phyloP scores from a whole-genome alignment of 177 flowering plant species.

The Vitis hybrid region DNA sequence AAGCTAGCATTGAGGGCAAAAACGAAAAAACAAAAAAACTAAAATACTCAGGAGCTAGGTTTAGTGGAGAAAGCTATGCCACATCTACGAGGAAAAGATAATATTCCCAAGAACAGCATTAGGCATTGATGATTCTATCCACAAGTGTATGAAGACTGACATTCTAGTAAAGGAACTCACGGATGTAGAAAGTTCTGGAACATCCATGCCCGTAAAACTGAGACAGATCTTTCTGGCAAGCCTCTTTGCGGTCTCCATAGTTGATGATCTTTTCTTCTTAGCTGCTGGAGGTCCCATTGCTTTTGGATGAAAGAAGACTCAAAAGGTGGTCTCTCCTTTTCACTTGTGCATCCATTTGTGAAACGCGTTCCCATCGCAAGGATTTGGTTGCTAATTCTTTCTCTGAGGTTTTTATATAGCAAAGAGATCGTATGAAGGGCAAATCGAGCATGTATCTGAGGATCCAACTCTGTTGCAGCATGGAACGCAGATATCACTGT shows the following conservation, averaged over 20 bases:
- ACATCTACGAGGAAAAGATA: too few species aligned
- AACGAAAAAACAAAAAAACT: too few species aligned
- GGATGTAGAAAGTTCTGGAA: conserved; percentile 97
- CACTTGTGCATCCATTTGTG: conserved; percentile 17
- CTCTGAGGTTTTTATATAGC: conserved; percentile 61
- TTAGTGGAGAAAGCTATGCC: not conserved
- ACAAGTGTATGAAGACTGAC: not conserved
- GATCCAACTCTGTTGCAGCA: conserved; percentile 76
- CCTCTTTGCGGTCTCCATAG: conserved; percentile 90
- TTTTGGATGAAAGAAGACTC: conserved; percentile 69
- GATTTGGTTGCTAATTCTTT: conserved; percentile 71
- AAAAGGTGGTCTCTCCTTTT: conserved; percentile 38
- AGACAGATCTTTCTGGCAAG: conserved; percentile 82
- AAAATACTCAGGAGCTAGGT: too few species aligned
- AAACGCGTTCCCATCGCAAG: conserved; percentile 44
- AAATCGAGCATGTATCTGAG: conserved; percentile 66
- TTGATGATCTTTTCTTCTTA: conserved; percentile 70
- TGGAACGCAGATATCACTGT: conserved; percentile 77
- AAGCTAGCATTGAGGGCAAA: too few species aligned
- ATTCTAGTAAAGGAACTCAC: conserved; percentile 36
- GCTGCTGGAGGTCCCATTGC: conserved; percentile 88
- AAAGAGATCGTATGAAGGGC: conserved; percentile 65
- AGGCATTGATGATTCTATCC: not conserved
- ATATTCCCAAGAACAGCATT: not conserved
- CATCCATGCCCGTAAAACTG: conserved; percentile 94